These are phyloP conservation scores for Xylaria intraflava DNA, from an alignment of 495 filamentous ascomycete genomes.

Conservation along the genomic window DNA sequence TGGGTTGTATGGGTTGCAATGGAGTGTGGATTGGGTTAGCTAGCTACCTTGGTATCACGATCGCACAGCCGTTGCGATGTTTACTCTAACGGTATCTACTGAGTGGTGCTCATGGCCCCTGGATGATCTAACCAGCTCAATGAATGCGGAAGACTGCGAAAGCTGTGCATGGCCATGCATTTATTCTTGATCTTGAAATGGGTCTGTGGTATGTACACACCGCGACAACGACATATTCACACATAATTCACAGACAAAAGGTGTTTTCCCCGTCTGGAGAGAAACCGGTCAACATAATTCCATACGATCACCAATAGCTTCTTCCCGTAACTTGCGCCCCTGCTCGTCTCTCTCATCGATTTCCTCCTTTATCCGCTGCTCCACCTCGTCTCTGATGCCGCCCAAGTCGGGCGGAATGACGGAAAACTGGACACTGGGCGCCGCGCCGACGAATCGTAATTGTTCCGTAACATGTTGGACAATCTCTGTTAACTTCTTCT, in stretches of 20 bases:
- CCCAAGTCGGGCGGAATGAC: slow-evolving; percentile 73
- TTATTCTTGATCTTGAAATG: no score
- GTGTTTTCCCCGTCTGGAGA: background rate
- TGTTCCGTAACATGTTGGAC: slow-evolving; percentile 73
- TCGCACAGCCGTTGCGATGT: no score
- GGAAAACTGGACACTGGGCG: slow-evolving; percentile 81
- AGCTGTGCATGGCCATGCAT: no score
- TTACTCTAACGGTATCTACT: no score
- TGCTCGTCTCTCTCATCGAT: slow-evolving; percentile 52
- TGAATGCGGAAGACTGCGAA: no score
- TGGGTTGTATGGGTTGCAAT: no score
- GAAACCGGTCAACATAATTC: slow-evolving; percentile 17
- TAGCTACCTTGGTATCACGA: no score
- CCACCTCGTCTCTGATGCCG: slow-evolving; percentile 68
- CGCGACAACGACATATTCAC: background rate
- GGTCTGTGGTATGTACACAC: background rate
- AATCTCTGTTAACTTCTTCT: slow-evolving; percentile 66
- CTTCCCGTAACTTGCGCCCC: slow-evolving; percentile 35
- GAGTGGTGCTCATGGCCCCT: no score
- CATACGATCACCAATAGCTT: slow-evolving; percentile 35
- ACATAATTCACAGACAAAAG: no score
- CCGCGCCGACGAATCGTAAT: slow-evolving; percentile 72
- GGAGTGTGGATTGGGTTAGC: no score
- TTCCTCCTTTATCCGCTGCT: slow-evolving; percentile 69
- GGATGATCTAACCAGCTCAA: no score